Evolutionary conservation across 495 filamentous ascomycete genomes (phyloP), one percentile per base, ranked within the genome.

Genomic region (Penicillium parvum): DNA sequence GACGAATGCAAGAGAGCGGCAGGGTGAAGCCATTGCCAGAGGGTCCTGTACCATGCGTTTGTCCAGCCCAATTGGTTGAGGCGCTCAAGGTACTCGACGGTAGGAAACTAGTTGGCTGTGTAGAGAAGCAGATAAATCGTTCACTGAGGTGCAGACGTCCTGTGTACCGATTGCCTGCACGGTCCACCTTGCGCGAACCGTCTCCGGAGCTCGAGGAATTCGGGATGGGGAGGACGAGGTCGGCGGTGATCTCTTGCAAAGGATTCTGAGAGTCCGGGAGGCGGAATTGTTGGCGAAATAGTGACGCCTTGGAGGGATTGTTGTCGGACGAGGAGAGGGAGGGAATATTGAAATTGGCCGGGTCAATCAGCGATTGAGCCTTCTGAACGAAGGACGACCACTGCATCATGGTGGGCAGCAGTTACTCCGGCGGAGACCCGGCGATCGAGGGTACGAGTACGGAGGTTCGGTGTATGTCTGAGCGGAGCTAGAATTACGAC

Each of bases 211-310:
- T 52, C n/a, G 70, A 58, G 1, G 65, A 61, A 19, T 76, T 75
- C 17, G 83, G 77, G 9, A 72, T 46, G 3, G 87, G 81, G 19
- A 97, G 83, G 40, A 90, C 88, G 19, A 98, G 77, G 66, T 98
- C 91, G 52, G 94, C 90, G 40, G 86, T 88, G 66, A 98, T 95
- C 67, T 98, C 92, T 61, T 94, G 88, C 22, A 95, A 73, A 10
- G 92, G 94, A 34, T 79, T 87, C 59, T 98, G 91, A 7, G 85
- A 83, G 53, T 90, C 86, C 6, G 92, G 92, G 4, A 98, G 83
- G 45, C 91, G 87, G 69, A 97, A 98, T 63, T 98, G 94, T 60
- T 86, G 82, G 69, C 92, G 89, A 72, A 97, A 98, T 37, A 96
- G 78, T 37, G 82, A 84, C 22, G 90, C 80, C 71, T 96, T 98